Conservation (phyloP, 495 filamentous ascomycete species). For the Aeminium ludgeri region DNA sequence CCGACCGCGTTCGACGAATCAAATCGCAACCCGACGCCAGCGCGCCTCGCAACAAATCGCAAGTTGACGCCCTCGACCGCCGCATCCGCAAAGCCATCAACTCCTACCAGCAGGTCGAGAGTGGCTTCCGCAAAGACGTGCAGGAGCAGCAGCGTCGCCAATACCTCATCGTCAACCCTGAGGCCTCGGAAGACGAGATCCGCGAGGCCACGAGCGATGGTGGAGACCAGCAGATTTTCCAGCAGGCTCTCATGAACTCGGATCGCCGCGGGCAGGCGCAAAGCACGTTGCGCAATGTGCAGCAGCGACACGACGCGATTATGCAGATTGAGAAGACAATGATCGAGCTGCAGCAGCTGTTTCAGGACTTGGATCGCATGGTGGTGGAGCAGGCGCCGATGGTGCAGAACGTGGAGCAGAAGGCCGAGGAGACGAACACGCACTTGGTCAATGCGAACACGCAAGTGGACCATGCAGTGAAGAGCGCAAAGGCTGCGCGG, state of each 20-base stretch:
- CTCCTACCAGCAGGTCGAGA: constrained; percentile 61
- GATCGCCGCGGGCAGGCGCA: constrained; percentile 67
- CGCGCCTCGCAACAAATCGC: constrained; percentile 49
- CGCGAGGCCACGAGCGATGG: constrained; percentile 57
- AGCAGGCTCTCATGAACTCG: constrained; percentile 54
- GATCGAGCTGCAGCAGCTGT: constrained; percentile 65
- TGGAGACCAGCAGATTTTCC: constrained; percentile 55
- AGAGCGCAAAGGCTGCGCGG: constrained; percentile 58
- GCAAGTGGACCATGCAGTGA: constrained; percentile 59
- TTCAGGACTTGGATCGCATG: constrained; percentile 67
- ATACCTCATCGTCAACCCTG: constrained; percentile 74
- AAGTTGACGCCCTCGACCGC: constrained; percentile 65
- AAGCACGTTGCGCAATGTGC: constrained; percentile 54
- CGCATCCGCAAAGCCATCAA: constrained; percentile 62
- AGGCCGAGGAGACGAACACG: constrained; percentile 58
- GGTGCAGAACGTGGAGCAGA: constrained; percentile 62
- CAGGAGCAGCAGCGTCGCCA: constrained; percentile 70
- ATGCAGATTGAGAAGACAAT: constrained; percentile 81
- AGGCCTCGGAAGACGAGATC: constrained; percentile 68
- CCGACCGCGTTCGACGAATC: constrained; percentile 54
- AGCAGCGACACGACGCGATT: constrained; percentile 73
- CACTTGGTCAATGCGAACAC: constrained; percentile 68
- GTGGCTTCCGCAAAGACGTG: constrained; percentile 57
- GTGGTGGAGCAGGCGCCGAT: constrained; percentile 68
- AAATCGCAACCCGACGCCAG: constrained; percentile 63